These are phyloP conservation scores for Pseudoturritis turrita DNA, from an alignment of 345 rosid genomes.

Conservation along the genomic window DNA sequence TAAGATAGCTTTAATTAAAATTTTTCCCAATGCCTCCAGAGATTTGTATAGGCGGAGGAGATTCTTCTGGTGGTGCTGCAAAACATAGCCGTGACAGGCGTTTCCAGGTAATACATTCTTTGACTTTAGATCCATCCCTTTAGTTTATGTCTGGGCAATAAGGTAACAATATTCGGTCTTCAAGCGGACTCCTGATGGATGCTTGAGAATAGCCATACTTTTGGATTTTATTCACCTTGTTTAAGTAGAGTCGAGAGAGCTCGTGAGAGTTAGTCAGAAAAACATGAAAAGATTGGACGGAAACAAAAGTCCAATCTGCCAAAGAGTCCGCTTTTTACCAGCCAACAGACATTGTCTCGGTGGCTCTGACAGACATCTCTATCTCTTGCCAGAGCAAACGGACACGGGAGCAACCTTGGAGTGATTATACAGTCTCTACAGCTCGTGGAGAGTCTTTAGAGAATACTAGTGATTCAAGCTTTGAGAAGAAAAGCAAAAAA, in stretches of 20 bases:
- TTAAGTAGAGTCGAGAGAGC: neutral
- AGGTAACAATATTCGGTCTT: neutral
- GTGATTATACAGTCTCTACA: conserved; percentile 4
- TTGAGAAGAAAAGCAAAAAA: conserved; percentile 15
- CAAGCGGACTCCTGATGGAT: conserved; percentile 2
- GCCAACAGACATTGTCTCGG: conserved; percentile 17
- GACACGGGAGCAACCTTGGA: conserved; percentile 18
- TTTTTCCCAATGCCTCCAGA: conserved; percentile 43
- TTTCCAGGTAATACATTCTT: conserved; percentile 56
- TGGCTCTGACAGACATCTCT: conserved; percentile 28
- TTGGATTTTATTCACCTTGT: neutral
- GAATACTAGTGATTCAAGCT: conserved; percentile 17
- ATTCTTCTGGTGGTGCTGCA: conserved; percentile 86
- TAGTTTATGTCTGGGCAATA: neutral
- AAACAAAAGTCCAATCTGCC: neutral
- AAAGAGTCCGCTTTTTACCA: conserved; percentile 18
- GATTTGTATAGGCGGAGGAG: conserved; percentile 77
- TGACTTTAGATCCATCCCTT: neutral
- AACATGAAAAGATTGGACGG: neutral
- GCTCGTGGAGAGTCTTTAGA: conserved; percentile 14
- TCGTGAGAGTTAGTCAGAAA: conserved; percentile 5
- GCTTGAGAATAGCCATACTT: conserved; percentile 8
- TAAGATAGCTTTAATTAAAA: neutral
- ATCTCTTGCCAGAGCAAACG: conserved; percentile 46
- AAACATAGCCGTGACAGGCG: conserved; percentile 76